Conservation (phyloP, 176 grass and related monocot species). For the Lolium perenne region DNA sequence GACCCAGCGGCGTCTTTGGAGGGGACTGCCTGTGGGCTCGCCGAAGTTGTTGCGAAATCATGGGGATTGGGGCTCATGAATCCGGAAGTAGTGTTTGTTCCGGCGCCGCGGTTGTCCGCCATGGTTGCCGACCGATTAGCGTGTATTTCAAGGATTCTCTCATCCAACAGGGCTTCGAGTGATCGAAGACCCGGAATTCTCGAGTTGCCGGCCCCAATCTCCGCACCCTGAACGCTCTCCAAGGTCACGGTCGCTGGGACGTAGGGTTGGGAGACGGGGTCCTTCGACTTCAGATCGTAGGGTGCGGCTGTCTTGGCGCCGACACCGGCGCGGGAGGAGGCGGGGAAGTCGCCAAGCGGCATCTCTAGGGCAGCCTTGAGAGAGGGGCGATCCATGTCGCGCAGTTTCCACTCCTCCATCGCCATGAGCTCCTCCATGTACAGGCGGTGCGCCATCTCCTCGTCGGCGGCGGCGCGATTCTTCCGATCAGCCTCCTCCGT, state of each 20-base stretch:
- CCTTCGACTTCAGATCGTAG: too few species aligned
- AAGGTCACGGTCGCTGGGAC: neutral
- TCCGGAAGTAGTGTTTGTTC: neutral
- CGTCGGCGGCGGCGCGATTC: neutral
- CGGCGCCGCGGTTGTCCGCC: neutral
- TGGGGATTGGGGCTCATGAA: neutral
- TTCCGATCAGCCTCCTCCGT: neutral
- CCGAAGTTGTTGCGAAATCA: neutral
- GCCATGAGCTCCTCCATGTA: constrained; percentile 1
- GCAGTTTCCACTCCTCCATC: neutral
- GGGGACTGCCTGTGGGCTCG: neutral
- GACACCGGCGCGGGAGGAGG: neutral
- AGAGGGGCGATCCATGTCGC: neutral
- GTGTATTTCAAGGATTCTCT: neutral
- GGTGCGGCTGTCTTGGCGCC: neutral
- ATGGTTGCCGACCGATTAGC: neutral
- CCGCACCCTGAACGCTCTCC: neutral
- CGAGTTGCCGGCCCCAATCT: neutral
- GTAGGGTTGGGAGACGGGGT: neutral
- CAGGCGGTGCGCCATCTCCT: neutral
- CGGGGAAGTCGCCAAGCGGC: neutral
- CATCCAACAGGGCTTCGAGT: neutral
- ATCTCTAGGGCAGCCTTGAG: neutral
- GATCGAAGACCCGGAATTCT: too few species aligned
- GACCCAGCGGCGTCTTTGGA: neutral